Evolutionary conservation across 345 rosid genomes (phyloP), one percentile per base, ranked within the genome.

Genomic region (Sisymbrium irio): DNA sequence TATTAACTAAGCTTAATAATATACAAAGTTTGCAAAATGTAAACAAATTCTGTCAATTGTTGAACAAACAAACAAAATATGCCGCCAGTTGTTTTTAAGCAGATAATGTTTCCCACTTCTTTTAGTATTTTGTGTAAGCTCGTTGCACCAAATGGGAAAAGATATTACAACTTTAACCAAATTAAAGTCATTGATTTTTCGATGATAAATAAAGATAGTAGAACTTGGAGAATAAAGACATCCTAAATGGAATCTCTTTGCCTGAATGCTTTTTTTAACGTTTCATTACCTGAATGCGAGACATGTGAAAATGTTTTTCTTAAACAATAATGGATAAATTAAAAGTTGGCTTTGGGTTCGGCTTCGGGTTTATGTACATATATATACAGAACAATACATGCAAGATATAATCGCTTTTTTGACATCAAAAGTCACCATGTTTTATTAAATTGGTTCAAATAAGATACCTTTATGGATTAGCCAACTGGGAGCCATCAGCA

Each of bases 161-260:
- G 9, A 20, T 22, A 71, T 45, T 6, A 47, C 50, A 46, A 49
- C 60, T 71, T 71, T 60, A 60, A 37, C 60, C 14, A 60, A 11
- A 3, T 70, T 20, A 32, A 58, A 51, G 28, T 33, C 22, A 5
- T 71, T 37, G 32, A 15, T 41, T 50, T 57, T 70, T 45, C 1
- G 8, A 60, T 17, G 15, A 32, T 30, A 35, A 59, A 32, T 30
- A 35, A 59, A 59, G 36, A 20, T 37, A 46, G 7, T 35, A 33
- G 37, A 58, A 22, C 36, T 32, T 46, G 17, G 33, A 45, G 67
- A 35, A 46, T 46, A 59, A 71, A 47, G 75, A 59, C 67, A 71
- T 10, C 13, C 3, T 9, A 71, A 47, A 47, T 60, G 75, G 75
- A 60, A 71, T 71, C 49, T 61, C 67, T 60, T 71, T 71, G 15